phyloP scores from a whole-genome alignment of 176 grass and related monocot species.

The Oryza nivara region DNA sequence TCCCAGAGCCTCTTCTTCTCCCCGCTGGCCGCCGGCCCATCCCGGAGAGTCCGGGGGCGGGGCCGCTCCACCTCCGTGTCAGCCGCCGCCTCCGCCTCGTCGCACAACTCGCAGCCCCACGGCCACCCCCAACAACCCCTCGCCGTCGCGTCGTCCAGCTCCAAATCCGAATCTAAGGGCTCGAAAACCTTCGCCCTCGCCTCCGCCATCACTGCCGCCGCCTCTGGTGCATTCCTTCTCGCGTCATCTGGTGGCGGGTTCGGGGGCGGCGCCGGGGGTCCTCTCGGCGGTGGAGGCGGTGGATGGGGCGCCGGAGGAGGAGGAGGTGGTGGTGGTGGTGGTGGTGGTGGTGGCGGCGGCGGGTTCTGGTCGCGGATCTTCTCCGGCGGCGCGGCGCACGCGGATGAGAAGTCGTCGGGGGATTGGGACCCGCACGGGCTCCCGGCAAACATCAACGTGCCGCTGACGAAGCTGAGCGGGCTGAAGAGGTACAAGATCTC shows the following conservation, averaged over 20 bases:
- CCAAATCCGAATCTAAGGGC: constrained; percentile 41
- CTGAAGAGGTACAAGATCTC: constrained; percentile 90
- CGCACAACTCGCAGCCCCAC: constrained; percentile 38
- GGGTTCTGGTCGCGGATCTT: constrained; percentile 80
- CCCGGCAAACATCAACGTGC: constrained; percentile 70
- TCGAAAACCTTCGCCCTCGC: constrained; percentile 56
- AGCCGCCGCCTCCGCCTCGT: constrained; percentile 25
- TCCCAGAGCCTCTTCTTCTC: constrained; percentile 56
- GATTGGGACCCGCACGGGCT: constrained; percentile 90
- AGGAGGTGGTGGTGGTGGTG: not conserved
- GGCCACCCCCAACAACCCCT: constrained; percentile 15
- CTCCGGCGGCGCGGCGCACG: constrained; percentile 59
- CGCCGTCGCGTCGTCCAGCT: constrained; percentile 31
- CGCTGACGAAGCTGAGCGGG: constrained; percentile 81
- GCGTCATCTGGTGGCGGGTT: constrained; percentile 51
- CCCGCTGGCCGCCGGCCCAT: constrained; percentile 30
- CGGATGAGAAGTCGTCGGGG: constrained; percentile 57
- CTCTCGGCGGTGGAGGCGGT: constrained; percentile 45
- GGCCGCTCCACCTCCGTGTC: constrained; percentile 32
- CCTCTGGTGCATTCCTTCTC: constrained; percentile 60
- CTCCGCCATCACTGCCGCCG: constrained; percentile 48
- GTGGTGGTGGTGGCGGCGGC: constrained; percentile 39
- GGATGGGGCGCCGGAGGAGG: constrained; percentile 63
- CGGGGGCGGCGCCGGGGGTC: constrained; percentile 50
- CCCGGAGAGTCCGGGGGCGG: constrained; percentile 7